A percentile compares a stretch with the other conserved stretches of the same genome.
phyloP scores from a whole-genome alignment of 768 basidiomycete species.

The Xerocomellus intermedius region DNA sequence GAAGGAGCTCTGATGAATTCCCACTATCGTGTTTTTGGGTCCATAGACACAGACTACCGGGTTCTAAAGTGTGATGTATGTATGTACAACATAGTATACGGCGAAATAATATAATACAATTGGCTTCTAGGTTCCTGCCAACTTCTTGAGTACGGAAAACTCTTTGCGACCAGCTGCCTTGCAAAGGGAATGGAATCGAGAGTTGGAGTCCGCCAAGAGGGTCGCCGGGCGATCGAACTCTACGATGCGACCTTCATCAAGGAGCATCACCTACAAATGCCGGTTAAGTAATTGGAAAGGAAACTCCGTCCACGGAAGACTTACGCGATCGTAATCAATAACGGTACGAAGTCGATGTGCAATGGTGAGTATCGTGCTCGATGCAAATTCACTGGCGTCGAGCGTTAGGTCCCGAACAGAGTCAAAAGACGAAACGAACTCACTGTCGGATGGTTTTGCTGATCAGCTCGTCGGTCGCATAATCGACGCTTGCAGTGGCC shows the following conservation, averaged over 20 bases:
- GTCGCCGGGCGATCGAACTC: constrained; percentile 70
- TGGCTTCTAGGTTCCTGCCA: constrained; percentile 45
- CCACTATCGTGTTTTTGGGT: not conserved
- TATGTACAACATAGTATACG: constrained; percentile 6
- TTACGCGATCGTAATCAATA: constrained; percentile 80
- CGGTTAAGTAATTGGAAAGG: constrained; percentile 4
- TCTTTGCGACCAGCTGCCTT: constrained; percentile 73
- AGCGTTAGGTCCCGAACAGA: not conserved
- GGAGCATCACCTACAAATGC: constrained; percentile 59
- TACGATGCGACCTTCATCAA: constrained; percentile 74
- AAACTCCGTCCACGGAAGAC: constrained; percentile 26
- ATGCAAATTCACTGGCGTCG: constrained; percentile 61
- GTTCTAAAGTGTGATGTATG: not conserved
- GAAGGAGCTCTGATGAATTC: not conserved
- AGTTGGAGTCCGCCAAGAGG: constrained; percentile 53
- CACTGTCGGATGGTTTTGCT: constrained; percentile 78
- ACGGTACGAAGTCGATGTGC: constrained; percentile 78
- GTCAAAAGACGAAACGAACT: constrained; percentile 23
- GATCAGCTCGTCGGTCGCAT: constrained; percentile 87
- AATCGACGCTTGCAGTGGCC: constrained; percentile 79
- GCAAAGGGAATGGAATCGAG: constrained; percentile 66
- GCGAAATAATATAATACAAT: not conserved
- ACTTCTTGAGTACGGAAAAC: constrained; percentile 63
- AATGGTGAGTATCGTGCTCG: constrained; percentile 80
- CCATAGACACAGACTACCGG: too few species aligned